Conservation (phyloP, 2,329 filamentous ascomycete species). For the Claviceps lovelessii region DNA sequence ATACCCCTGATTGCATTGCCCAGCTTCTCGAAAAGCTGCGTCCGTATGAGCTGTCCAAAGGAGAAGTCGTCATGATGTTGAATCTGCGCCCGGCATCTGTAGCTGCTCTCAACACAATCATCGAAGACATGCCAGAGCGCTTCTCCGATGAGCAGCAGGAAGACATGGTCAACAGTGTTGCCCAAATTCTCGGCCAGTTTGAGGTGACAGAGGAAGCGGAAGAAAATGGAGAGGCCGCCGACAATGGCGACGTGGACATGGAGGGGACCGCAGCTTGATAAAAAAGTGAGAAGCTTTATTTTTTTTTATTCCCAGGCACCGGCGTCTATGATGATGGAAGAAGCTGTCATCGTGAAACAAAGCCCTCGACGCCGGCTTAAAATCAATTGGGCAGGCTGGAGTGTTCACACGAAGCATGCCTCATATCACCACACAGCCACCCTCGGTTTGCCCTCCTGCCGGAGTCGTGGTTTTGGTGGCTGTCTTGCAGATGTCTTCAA, state of each 20-base stretch:
- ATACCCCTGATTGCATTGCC: constrained; percentile 36
- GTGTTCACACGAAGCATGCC: background rate
- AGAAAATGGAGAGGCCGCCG: constrained; percentile 18
- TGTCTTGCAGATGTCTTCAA: constrained; percentile 46
- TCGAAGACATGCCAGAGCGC: constrained; percentile 50
- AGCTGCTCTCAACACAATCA: constrained; percentile 44
- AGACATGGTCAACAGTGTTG: constrained; percentile 41
- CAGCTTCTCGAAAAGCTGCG: constrained; percentile 40
- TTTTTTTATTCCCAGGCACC: background rate
- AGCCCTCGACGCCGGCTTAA: background rate
- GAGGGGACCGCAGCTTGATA: constrained; percentile 19
- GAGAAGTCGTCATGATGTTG: constrained; percentile 53
- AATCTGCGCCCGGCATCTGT: constrained; percentile 47
- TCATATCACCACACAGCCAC: constrained; percentile 39
- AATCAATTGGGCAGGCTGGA: too few relatives aligned
- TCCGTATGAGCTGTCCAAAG: constrained; percentile 48
- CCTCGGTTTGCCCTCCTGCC: constrained; percentile 38
- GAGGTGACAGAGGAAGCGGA: constrained; percentile 12
- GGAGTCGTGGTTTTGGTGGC: constrained; percentile 33
- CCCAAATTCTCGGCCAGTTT: constrained; percentile 42
- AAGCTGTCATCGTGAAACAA: background rate
- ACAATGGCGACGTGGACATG: constrained; percentile 23
- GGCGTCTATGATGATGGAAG: background rate
- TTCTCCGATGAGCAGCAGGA: constrained; percentile 45
- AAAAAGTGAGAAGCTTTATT: background rate